Base-by-base conservation (phyloP, 208 protist species). In the Acanthamoeba culbertsoni region DNA sequence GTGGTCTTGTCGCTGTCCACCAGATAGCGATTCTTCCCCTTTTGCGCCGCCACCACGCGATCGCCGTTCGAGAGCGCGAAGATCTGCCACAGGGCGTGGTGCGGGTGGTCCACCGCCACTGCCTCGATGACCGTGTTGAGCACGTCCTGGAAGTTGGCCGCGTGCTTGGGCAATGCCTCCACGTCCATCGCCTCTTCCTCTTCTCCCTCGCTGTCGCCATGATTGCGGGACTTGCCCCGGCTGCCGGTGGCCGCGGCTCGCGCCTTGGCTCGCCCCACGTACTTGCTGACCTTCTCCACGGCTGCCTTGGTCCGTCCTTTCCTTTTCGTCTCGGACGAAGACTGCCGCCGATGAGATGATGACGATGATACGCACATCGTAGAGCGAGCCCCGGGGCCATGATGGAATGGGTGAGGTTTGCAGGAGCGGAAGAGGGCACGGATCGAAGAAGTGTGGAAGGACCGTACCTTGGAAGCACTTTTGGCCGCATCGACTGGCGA, bases 11-110 rank as follows among this genome's bases (percentile, higher is more conserved):
- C 92, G 35, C 59, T 73, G 73, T 94, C 73, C 16, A 84, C 63
- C 6, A 63, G 33, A 45, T 86, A 94, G 43, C 82, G 62, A 42
- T 40, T 45, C 92, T 77, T 94, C 33, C 40, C n/a, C 20, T 92
- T 89, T 59, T 63, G 90, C 26, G 92, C 42, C 7, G 55, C 40
- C 14, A 68, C 48, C 26, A 92, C 94, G 28, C 89, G 75, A n/a
- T 94, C 73, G 43, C 93, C 94, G 86, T 96, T 40, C 31, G 57
- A 77, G 1, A 96, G 48, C 23, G 95, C 95, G 26, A 95, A 94
- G 14, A 96, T 35, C 35, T 95, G 89, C 45, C 57, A 95, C 26
- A 96, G 57, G 23, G 84, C 57, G 46, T 96, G 95, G 75, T 96
- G 92, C 35, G 95, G 95, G 33, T 96, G 93, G 35, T 94, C 46